Conservation (phyloP, 495 filamentous ascomycete species). For the Podospora appendiculata region DNA sequence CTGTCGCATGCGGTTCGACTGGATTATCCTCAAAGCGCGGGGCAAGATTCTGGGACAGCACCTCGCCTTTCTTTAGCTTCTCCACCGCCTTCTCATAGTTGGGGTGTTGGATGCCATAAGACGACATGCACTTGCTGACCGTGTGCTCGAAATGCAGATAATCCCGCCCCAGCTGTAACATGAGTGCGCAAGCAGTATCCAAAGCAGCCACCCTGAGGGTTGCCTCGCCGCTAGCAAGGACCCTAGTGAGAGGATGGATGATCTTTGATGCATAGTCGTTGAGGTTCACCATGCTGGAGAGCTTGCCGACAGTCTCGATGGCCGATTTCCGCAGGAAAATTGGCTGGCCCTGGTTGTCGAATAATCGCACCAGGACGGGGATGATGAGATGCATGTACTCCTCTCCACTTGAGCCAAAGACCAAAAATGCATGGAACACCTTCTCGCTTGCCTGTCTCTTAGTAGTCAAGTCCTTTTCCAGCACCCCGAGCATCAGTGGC, state of each 20-base stretch:
- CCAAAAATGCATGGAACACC: constrained; percentile 87
- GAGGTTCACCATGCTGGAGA: constrained; percentile 95
- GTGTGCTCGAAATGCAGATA: constrained; percentile 89
- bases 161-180: constrained; percentile 91
- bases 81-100: constrained; percentile 87
- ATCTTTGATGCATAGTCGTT: constrained; percentile 95
- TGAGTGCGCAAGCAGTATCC: constrained; percentile 89
- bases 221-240: constrained; percentile 65
- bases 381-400: constrained; percentile 99
- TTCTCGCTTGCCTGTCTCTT: constrained; percentile 75
- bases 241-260: constrained; percentile 78
- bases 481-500: constrained; percentile 82
- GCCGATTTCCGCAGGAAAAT: constrained; percentile 71
- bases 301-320: constrained; percentile 88
- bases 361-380: constrained; percentile 85
- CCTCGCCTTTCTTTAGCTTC: constrained; percentile 89
- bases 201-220: constrained; percentile 75
- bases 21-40: constrained; percentile 69
- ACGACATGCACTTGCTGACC: constrained; percentile 68
- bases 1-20: constrained; percentile 71
- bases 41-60: constrained; percentile 87
- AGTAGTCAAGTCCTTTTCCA: constrained; percentile 74
- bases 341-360: constrained; percentile 76
- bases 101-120: constrained; percentile 66
- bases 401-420: constrained; percentile 93